Base-by-base conservation (phyloP, 2,329 filamentous ascomycete species). In the Penicillium sp. region DNA sequence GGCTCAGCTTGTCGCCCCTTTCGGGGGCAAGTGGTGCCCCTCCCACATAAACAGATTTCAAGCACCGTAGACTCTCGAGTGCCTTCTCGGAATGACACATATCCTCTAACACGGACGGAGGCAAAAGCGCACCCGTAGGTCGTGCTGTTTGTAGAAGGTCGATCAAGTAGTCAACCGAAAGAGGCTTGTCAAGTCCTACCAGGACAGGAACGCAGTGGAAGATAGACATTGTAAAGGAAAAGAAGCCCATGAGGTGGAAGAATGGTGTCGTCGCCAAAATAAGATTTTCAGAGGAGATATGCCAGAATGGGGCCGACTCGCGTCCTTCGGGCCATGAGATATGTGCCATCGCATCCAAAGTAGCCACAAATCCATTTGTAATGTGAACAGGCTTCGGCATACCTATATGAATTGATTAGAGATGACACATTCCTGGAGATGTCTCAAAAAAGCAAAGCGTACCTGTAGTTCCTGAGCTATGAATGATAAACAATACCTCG, bases 381-480 rank as follows among this genome's bases (percentile, higher is more conserved):
- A 71, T 55, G n/a, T 51, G 53, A 5, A 71, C 66, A 3, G 62
- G 67, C 34, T 71, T 71, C 2, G 69, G 69, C 55, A 67, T 55
- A 14, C 67, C 68, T 69, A 26, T 5, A 11, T 0, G 9, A 43
- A 42, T 44, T 33, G 0, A 81, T 79, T 61, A 51, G 13, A 46
- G 46, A 19, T 34, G 5, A 6, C 26, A 7, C 5, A 34, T 24
- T 44, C 9, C n/a, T 31, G 10, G 39, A 13, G 9, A 31, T 9
- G 6, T n/a, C 10, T 31, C 5, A 28, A 16, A 52, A 29, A 16
- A 16, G 3, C 1, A 9, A 9, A 8, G 5, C 58, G 34, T 54
- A 70, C 71, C 71, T 13, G 72, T 74, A 2, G 71, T 71, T 21
- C 72, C 72, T n/a, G 72, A 74, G 16, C 71, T 74, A 52, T 74